Evolutionary conservation across 2,329 filamentous ascomycete genomes (phyloP), one percentile per base, ranked within the genome.

Genomic region (Ceratocystiopsis sp.): DNA sequence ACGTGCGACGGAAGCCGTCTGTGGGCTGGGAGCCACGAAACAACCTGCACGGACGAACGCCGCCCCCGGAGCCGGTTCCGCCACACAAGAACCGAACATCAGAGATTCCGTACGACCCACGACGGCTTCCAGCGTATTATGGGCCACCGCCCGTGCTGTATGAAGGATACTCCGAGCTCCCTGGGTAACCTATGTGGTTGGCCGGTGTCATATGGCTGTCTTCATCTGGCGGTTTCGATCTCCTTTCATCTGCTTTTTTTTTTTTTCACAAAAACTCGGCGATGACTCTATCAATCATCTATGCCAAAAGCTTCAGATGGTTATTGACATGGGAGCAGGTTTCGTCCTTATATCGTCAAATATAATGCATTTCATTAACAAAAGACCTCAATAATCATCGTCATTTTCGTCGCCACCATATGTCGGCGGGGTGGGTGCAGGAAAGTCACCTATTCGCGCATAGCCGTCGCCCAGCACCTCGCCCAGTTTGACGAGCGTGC

Each of bases 401-500:
- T 46, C 39, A 35, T 46, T 41, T 7, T 44, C 38, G 15, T 44
- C 35, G 16, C 36, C 37, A 1, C 16, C 25, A 15, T 32, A 37
- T n/a, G 17, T 41, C 39, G 15, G 34, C 37, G 7, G 37, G n/a
- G 18, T 19, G 2, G 43, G 43, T 10, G 32, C 39, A 4, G 21
- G 21, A 17, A 42, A 42, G 19, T 46, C 44, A 1, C 44, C 44
- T 11, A 46, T 48, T 4, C 40, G 44, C 7, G 37, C 43, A 1
- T 43, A 50, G 10, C 42, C 54, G 38, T 64, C 63, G 14, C 72
- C 78, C 25, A 91, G 59, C 12, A 72, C 67, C 53, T 80, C 76
- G 1, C 81, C 84, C 14, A 93, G 60, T 54, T 82, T 70, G 35
- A 84, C 71, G 50, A 93, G 73, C 0, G 84, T 91, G 52, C 71